Conservation (phyloP, 345 rosid species). For the Arabis alpina region DNA sequence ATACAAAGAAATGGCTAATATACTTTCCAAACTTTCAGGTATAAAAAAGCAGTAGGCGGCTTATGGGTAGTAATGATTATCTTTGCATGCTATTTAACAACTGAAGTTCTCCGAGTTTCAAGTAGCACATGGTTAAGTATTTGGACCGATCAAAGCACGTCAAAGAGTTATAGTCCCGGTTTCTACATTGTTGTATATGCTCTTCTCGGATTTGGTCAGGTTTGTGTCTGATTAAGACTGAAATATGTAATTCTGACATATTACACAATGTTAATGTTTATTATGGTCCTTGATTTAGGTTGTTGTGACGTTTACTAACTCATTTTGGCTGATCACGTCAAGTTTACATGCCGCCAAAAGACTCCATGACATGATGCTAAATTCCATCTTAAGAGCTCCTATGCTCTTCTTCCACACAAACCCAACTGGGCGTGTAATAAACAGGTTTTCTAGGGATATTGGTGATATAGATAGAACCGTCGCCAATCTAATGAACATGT, state of each 20-base stretch:
- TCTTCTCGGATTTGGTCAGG: slow-evolving; percentile 82
- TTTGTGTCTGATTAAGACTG: slow-evolving; percentile 36
- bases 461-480: slow-evolving; percentile 90
- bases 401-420: slow-evolving; percentile 96
- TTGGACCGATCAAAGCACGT: slow-evolving; percentile 83
- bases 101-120: slow-evolving; percentile 85
- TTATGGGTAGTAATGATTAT: slow-evolving; percentile 79
- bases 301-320: slow-evolving; percentile 68
- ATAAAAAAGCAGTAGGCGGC: slow-evolving; percentile 89
- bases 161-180: slow-evolving; percentile 58
- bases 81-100: slow-evolving; percentile 66
- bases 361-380: slow-evolving; percentile 81
- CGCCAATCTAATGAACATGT: slow-evolving; percentile 68
- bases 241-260: neutral
- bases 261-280: neutral
- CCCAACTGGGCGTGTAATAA: slow-evolving; percentile 88
- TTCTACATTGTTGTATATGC: slow-evolving; percentile 71
- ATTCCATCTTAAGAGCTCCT: slow-evolving; percentile 81
- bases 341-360: slow-evolving; percentile 86
- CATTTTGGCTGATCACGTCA: slow-evolving; percentile 86
- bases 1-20: neutral
- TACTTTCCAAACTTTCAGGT: slow-evolving; percentile 54
- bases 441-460: slow-evolving; percentile 91
- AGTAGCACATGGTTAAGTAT: slow-evolving; percentile 93
- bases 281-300: slow-evolving; percentile 56